Conservation (phyloP, 2,329 filamentous ascomycete species). For the Fusarium beomiforme region DNA sequence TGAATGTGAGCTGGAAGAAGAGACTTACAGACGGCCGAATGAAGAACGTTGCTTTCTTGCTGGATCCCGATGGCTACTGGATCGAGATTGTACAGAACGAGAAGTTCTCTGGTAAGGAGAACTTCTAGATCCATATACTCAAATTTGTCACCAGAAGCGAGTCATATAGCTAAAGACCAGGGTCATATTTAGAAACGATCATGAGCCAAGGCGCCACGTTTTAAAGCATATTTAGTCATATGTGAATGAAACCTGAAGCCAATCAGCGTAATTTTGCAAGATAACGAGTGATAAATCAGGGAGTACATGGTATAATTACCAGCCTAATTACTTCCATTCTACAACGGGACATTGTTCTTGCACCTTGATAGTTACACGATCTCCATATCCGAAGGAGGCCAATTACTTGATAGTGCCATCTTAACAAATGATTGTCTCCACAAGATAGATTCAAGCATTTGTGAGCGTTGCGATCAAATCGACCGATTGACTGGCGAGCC, state of each 20-base stretch:
- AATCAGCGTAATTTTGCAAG: background rate
- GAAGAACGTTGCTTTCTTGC: slow-evolving; percentile 92
- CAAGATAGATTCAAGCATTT: background rate
- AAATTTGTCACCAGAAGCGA: background rate
- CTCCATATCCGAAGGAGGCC: background rate
- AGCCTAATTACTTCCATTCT: background rate
- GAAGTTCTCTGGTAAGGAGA: slow-evolving; percentile 64
- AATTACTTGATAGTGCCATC: background rate
- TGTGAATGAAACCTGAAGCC: background rate
- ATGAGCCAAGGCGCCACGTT: background rate
- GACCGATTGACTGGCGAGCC: background rate
- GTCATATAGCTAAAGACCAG: background rate
- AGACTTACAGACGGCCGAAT: slow-evolving; percentile 89
- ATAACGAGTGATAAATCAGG: background rate
- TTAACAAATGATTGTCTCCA: background rate
- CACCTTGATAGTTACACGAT: slow-evolving; percentile 6
- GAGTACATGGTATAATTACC: background rate
- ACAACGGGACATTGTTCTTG: background rate
- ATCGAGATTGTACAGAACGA: slow-evolving; percentile 84
- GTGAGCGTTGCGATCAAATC: background rate
- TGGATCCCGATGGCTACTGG: slow-evolving; percentile 91
- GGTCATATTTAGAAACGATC: background rate
- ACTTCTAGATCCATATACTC: slow-evolving; percentile 53
- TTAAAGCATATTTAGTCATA: background rate
- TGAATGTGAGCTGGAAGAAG: slow-evolving; percentile 93